A percentile compares a stretch with the other conserved stretches of the same genome.
Evolutionary conservation across 768 basidiomycete species (phyloP).

Genomic region (Rhodotorula graminis): DNA sequence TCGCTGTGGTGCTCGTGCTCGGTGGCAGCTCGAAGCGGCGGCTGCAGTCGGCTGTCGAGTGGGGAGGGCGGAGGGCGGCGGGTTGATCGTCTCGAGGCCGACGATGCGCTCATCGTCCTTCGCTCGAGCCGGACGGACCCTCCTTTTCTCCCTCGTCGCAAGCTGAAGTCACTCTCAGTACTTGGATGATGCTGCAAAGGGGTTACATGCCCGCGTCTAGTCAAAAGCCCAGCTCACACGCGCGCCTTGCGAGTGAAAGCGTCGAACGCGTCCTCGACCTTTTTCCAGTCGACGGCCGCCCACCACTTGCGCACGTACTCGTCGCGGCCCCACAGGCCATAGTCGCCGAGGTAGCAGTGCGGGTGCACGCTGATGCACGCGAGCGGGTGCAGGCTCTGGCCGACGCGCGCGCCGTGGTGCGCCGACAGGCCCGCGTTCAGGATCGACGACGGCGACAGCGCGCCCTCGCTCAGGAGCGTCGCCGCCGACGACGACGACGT

Average conservation of each 20-base stretch:
- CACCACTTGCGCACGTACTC: conserved; percentile 78
- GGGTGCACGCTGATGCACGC: conserved; percentile 73
- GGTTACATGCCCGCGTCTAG: neutral
- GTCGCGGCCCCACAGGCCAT: conserved; percentile 87
- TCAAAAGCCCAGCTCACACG: neutral
- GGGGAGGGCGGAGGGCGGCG: too few species aligned
- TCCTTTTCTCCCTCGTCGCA: too few species aligned
- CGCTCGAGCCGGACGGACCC: too few species aligned
- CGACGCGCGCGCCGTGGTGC: conserved; percentile 40
- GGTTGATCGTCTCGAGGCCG: too few species aligned
- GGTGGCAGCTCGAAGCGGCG: too few species aligned
- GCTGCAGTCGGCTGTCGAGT: too few species aligned
- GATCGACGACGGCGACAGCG: neutral
- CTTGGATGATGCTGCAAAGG: too few species aligned
- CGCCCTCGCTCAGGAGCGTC: conserved; percentile 11
- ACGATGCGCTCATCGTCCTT: too few species aligned
- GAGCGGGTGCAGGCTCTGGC: conserved; percentile 63
- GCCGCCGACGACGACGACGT: neutral
- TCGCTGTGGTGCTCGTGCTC: too few species aligned
- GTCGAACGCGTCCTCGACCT: conserved; percentile 48
- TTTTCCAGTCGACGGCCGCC: conserved; percentile 72
- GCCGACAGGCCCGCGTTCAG: neutral
- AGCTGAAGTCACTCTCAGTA: too few species aligned
- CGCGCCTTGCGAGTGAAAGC: conserved; percentile 10
- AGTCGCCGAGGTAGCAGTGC: conserved; percentile 78